Evolutionary conservation across 345 rosid genomes (phyloP).

Genomic region (Moringa oleifera): DNA sequence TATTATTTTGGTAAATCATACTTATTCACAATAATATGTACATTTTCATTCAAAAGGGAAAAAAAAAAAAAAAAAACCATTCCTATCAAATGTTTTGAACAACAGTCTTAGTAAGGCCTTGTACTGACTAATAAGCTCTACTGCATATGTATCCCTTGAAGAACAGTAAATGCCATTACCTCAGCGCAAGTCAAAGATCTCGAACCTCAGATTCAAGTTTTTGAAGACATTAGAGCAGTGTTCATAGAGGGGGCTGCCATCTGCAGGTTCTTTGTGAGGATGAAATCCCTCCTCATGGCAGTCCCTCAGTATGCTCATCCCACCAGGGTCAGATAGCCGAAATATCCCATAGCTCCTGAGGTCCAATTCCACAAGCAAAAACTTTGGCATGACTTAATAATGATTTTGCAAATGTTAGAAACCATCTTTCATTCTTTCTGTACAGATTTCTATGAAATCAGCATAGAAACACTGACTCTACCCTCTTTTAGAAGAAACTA

Average conservation of each 20-base stretch:
- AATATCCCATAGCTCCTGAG: conserved; percentile 68
- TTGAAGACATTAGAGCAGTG: conserved; percentile 74
- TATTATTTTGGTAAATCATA: neutral
- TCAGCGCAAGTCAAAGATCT: conserved; percentile 83
- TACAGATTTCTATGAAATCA: too few species aligned
- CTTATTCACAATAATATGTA: neutral
- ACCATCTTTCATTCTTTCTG: too few species aligned
- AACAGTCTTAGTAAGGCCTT: too few species aligned
- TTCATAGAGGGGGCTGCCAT: conserved; percentile 63
- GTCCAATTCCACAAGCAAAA: conserved; percentile 5
- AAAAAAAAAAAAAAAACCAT: too few species aligned
- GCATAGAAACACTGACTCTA: too few species aligned
- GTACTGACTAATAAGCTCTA: neutral
- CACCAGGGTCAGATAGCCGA: conserved; percentile 66
- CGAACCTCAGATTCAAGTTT: conserved; percentile 81
- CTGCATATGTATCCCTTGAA: neutral
- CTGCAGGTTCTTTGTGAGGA: conserved; percentile 60
- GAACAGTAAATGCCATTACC: conserved; percentile 9
- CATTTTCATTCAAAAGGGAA: too few species aligned
- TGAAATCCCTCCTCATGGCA: conserved; percentile 76
- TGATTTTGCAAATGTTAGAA: too few species aligned
- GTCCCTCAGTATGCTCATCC: conserved; percentile 62
- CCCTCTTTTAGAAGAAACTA: too few species aligned
- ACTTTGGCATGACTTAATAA: too few species aligned
- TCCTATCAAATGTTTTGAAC: too few species aligned